phyloP scores from a whole-genome alignment of 2,329 filamentous ascomycete species.

The Colletotrichum phormii region DNA sequence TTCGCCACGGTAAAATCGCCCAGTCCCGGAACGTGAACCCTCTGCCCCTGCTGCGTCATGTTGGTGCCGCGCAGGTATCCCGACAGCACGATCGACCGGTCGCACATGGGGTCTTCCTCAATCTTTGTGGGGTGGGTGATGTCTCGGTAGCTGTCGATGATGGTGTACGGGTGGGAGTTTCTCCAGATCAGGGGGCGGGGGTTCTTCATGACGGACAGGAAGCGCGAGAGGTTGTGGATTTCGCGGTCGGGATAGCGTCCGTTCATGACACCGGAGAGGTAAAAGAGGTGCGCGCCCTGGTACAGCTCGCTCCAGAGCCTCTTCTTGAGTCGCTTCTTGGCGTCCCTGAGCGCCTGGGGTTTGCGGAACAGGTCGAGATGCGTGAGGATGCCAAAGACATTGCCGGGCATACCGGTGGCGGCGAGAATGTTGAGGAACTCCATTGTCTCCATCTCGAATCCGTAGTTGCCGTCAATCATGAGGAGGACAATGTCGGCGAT shows the following conservation, averaged over 20 bases:
- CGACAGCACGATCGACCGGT: slow-evolving; percentile 90
- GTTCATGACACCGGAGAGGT: slow-evolving; percentile 95
- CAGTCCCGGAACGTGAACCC: slow-evolving; percentile 91
- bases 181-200: slow-evolving; percentile 96
- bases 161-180: slow-evolving; percentile 93
- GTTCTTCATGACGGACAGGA: slow-evolving; percentile 99
- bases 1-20: slow-evolving; percentile 87
- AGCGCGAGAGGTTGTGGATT: slow-evolving; percentile 93
- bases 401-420: slow-evolving; percentile 97
- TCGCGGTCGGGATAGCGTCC: slow-evolving; percentile 96
- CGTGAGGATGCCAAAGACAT: slow-evolving; percentile 96
- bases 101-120: slow-evolving; percentile 88
- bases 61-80: slow-evolving; percentile 96
- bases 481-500: slow-evolving; percentile 96
- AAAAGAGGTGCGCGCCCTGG: slow-evolving; percentile 96
- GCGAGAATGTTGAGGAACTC: slow-evolving; percentile 95
- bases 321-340: slow-evolving; percentile 96
- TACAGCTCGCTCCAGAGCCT: slow-evolving; percentile 97
- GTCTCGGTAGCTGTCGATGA: slow-evolving; percentile 95
- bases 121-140: slow-evolving; percentile 93
- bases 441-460: slow-evolving; percentile 99
- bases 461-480: slow-evolving; percentile 99
- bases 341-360: slow-evolving; percentile 88
- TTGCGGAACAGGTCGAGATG: slow-evolving; percentile 97
- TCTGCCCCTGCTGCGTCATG: slow-evolving; percentile 85